Percentiles rank a stretch among this genome's conserved stretches.
These are phyloP conservation scores for Mucor velutinosus DNA, from an alignment of 371 early-diverging fungal species.

Conservation along the genomic window DNA sequence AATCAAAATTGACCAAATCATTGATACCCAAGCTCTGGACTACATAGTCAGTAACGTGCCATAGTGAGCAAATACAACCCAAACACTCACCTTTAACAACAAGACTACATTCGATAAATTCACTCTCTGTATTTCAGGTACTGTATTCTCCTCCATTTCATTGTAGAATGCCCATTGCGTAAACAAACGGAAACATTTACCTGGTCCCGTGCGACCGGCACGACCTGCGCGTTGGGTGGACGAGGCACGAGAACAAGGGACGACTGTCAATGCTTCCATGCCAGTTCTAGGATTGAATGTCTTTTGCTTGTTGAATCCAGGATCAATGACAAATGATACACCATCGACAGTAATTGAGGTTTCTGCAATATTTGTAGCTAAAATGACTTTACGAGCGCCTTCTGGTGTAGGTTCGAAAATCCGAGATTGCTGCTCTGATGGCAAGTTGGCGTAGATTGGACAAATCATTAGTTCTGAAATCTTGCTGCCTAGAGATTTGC, in stretches of 20 bases:
- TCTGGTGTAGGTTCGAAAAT: slow-evolving; percentile 97
- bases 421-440: slow-evolving; percentile 90
- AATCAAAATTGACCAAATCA: slow-evolving; percentile 96
- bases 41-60: background rate
- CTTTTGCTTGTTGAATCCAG: slow-evolving; percentile 97
- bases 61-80: too few relatives aligned
- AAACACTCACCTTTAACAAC: slow-evolving; percentile 72
- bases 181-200: slow-evolving; percentile 98
- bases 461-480: slow-evolving; percentile 92
- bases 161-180: slow-evolving; percentile 94
- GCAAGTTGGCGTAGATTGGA: slow-evolving; percentile 95
- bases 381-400: slow-evolving; percentile 94
- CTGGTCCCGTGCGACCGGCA: slow-evolving; percentile 97
- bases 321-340: slow-evolving; percentile 79
- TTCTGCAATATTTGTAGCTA: slow-evolving; percentile 99
- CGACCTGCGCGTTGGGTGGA: slow-evolving; percentile 98
- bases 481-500: slow-evolving; percentile 83
- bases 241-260: slow-evolving; percentile 93
- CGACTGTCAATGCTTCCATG: slow-evolving; percentile 95
- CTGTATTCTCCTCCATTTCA: slow-evolving; percentile 92
- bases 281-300: slow-evolving; percentile 92
- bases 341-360: slow-evolving; percentile 99
- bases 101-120: slow-evolving; percentile 93
- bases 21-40: slow-evolving; percentile 88
- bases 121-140: slow-evolving; percentile 96